Evolutionary conservation across 1,284 basidiomycete species (phyloP), one percentile per base, ranked within the genome.

Genomic region (Melampsora americana): DNA sequence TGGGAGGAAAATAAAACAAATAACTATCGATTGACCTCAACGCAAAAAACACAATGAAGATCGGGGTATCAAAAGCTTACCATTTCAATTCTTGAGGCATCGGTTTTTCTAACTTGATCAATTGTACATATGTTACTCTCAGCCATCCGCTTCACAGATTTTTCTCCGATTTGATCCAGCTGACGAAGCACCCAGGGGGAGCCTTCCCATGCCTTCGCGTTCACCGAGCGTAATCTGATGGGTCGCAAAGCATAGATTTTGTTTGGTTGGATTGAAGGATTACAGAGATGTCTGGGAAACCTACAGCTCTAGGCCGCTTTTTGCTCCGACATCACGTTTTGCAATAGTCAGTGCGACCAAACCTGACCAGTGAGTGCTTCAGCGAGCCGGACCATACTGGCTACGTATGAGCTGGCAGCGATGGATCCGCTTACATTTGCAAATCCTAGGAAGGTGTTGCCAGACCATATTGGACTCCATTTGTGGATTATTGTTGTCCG

Each of bases 371-470:
- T 2, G 28, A n/a, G 28, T 9, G 28, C 30, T 39, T 5, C 32
- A 39, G 32, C 53, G 46, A 70, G 7, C 9, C 11, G 7, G 16
- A n/a, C 26, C 20, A 64, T 59, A 26, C 9, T 23, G 28, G 53
- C 14, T 30, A 26, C 23, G 11, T 59, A 16, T 23, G 16, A 26
- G 53, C 20, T n/a, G 46, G 53, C 4, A 48, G 23, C 32, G 20
- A 5, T 50, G 18, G 44, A 7, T 23, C 20, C 73, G 7, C 53
- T 65, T 61, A 77, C 74, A 77, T 66, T 69, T 77, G 28, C 66
- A 77, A 56, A 77, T 77, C 39, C 74, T 53, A n/a, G 61, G 60
- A 5, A 77, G 44, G 68, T 77, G 74, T 59, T 77, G 74, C 74
- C 74, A 77, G 20, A 77, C 69, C 16, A 77, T 53, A 61, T 64